phyloP scores from a whole-genome alignment of 116 monocot species.

The Papilionanthe hybrid region DNA sequence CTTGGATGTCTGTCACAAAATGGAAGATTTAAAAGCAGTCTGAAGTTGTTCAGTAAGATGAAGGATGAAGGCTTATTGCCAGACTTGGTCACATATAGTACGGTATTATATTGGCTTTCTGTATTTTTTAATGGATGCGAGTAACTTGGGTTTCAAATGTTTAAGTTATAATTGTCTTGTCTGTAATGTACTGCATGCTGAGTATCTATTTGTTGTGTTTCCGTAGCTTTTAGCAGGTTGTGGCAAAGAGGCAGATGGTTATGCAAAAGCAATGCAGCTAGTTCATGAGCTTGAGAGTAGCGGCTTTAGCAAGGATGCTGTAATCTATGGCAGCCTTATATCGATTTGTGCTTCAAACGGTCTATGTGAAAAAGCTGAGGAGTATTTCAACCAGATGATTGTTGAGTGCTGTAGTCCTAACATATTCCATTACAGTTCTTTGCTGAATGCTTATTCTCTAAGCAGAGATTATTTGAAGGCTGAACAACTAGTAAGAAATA shows the following conservation, averaged over 20 bases:
- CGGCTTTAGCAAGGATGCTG: constrained; percentile 68
- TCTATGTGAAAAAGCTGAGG: constrained; percentile 71
- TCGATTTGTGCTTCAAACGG: constrained; percentile 84
- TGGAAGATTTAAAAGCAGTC: constrained; percentile 57
- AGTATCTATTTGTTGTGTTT: constrained; percentile 5
- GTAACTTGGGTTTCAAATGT: background rate
- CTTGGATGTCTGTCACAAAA: constrained; percentile 76
- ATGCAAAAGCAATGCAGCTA: constrained; percentile 66
- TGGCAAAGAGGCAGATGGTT: constrained; percentile 55
- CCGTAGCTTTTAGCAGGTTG: constrained; percentile 80
- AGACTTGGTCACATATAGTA: constrained; percentile 82
- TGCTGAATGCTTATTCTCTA: constrained; percentile 85
- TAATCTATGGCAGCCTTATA: constrained; percentile 85
- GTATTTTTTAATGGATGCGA: too few relatives aligned
- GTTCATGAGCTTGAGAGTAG: constrained; percentile 59
- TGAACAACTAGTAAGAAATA: constrained; percentile 56
- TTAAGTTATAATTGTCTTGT: background rate
- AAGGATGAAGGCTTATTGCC: constrained; percentile 64
- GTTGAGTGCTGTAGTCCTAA: constrained; percentile 65
- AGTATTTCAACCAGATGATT: constrained; percentile 82
- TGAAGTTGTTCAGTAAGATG: constrained; percentile 84
- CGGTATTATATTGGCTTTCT: constrained; percentile 40
- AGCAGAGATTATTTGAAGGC: constrained; percentile 74
- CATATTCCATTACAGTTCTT: constrained; percentile 82
- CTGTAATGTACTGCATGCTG: background rate